Evolutionary conservation across 2,329 filamentous ascomycete species (phyloP), one percentile per base, ranked within the genome.

Genomic region (Sarocladium oryzae): DNA sequence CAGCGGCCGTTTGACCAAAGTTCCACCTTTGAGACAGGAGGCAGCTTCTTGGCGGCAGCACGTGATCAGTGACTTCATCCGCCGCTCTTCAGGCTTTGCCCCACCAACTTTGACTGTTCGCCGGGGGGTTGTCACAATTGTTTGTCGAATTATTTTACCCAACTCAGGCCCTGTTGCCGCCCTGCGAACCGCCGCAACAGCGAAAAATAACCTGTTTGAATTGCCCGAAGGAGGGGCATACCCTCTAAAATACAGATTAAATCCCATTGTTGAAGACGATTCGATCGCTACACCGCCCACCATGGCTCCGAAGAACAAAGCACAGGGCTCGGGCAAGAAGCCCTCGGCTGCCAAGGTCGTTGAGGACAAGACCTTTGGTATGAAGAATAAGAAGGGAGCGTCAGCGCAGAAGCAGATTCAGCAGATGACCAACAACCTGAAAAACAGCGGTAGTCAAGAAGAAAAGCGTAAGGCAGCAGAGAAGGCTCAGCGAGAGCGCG

Each of bases 341-440:
- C 67, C 73, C 52, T 66, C 73, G 20, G 68, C 73, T 53, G 61
- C 73, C 60, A 89, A 89, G 73, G 63, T 76, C 40, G 88, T 90
- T 56, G 89, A 93, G 56, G 93, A 99, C 77, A 93, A 92, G 75
- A 96, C 93, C 46, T 99, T 99, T 78, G 93, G 93, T 62, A 97
- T 99, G 93, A 99, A 99, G 75, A 99, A 99, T 67, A 99, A 99
- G 77, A 99, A 96, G 78, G 93, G 93, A 60, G 86, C 83, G 52
- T 85, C 82, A 50, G 92, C 90, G 51, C 89, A 97, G 73, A 95
- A 85, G 71, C 83, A 91, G 60, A 97, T 99, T 66, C 85, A 88
- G 53, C 88, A 90, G 62, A 81, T 99, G 67, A 74, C 84, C 59
- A 79, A 84, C 43, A 86, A 90, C 61, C 79, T 84, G 50, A 83